Base-by-base conservation (phyloP, 2,329 filamentous ascomycete genomes). In the Trichoderma hamatum region DNA sequence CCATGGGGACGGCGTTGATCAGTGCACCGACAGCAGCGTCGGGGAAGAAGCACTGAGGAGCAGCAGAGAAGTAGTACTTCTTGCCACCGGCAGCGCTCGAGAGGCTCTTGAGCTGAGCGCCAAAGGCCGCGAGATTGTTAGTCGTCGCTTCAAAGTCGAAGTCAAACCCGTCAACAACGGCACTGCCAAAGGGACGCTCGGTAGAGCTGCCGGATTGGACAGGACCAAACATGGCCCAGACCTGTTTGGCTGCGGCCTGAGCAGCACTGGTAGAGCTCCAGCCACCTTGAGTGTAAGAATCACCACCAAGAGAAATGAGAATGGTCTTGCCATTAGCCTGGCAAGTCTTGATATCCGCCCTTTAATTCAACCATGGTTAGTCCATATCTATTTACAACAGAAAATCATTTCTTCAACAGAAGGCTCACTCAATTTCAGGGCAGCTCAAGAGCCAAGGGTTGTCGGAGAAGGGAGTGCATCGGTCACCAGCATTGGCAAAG, bases 201-300 rank as follows among this genome's bases (percentile, higher is more conserved):
- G 81, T 81, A 1, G 77, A 78, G 51, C 78, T 82, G 34, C 78
- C 81, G 14, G 79, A 73, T 46, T 78, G 75, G 9, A 78, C 75
- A 5, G 90, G 88, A 2, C 91, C 91, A 76, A 93, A 93, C 71
- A 89, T 90, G 62, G 86, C 82, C 91, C 91, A 94, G 68, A 94
- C 80, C 24, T 85, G 82, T 66, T 90, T 79, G 0, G 91, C 91
- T 2, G 86, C 86, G 1, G 80, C 75, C 24, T 82, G 76, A 6
- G 90, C 90, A 0, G 82, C 84, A 0, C 78, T 72, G 1, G 81
- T 73, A n/a, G 83, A 85, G 46, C 78, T 74, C 80, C 92, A 92
- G 30, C 90, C 90, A 36, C 88, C 89, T 76, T 92, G 89, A 21
- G 82, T 87, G 77, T 92, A 92, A 1, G 89, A 90, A 3, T 88